phyloP scores from a whole-genome alignment of 495 filamentous ascomycete genomes.

The Neurospora hispaniola region DNA sequence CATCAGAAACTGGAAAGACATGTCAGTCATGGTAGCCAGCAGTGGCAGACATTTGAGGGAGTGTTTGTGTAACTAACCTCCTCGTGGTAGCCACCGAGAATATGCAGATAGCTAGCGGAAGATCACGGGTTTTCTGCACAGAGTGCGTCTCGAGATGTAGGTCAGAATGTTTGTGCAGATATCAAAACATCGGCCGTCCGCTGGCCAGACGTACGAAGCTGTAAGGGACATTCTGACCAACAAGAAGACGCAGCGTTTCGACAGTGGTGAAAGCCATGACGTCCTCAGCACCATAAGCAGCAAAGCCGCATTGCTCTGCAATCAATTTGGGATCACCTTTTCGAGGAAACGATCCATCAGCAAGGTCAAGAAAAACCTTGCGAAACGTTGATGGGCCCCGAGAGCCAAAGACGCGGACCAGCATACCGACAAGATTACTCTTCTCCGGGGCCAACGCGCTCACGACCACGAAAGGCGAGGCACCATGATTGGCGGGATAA shows the following conservation, averaged over 20 bases:
- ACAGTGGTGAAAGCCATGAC: slow-evolving; percentile 75
- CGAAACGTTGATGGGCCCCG: slow-evolving; percentile 41
- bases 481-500: slow-evolving; percentile 17
- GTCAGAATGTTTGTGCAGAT: background rate
- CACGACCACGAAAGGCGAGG: slow-evolving; percentile 66
- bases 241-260: slow-evolving; percentile 63
- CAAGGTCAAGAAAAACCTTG: slow-evolving; percentile 73
- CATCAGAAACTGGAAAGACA: background rate
- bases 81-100: background rate
- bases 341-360: slow-evolving; percentile 45
- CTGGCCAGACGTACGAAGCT: slow-evolving; percentile 74
- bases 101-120: background rate
- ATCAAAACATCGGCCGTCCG: slow-evolving; percentile 55
- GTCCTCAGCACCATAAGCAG: slow-evolving; percentile 66
- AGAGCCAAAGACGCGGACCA: slow-evolving; percentile 56
- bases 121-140: background rate
- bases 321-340: slow-evolving; percentile 60
- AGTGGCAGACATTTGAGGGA: background rate
- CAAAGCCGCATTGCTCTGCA: slow-evolving; percentile 62
- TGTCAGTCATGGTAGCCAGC: background rate
- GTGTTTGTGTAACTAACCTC: background rate
- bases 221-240: slow-evolving; percentile 78
- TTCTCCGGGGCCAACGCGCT: slow-evolving; percentile 70
- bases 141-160: background rate
- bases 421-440: slow-evolving; percentile 65